Percentiles rank a stretch among this genome's conserved stretches.
Conservation (phyloP, 768 basidiomycete species). For the Crepidotus variabilis region DNA sequence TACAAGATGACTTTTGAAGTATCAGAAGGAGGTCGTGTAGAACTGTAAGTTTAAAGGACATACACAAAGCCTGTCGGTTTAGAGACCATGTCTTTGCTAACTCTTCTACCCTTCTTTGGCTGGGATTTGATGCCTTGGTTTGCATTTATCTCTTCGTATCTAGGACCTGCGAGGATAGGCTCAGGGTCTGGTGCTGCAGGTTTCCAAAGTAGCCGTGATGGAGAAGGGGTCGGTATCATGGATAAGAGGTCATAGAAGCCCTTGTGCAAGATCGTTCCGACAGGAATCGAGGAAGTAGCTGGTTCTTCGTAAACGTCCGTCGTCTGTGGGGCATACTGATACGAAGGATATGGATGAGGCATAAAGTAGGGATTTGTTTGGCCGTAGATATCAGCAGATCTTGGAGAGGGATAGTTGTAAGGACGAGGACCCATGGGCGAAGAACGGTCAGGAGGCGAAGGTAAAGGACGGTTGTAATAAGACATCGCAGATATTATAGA, state of each 20-base stretch:
- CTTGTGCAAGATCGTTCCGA: conserved; percentile 76
- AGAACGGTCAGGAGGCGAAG: conserved; percentile 19
- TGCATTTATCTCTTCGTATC: conserved; percentile 56
- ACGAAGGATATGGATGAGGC: conserved; percentile 39
- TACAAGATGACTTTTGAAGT: conserved; percentile 66
- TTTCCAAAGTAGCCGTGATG: conserved; percentile 64
- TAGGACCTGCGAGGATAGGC: conserved; percentile 56
- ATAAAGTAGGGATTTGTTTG: conserved; percentile 33
- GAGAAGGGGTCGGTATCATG: conserved; percentile 69
- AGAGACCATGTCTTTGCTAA: conserved; percentile 90
- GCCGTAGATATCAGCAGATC: conserved; percentile 23
- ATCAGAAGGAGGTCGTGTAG: conserved; percentile 20
- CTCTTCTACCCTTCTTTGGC: conserved; percentile 55
- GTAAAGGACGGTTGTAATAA: conserved; percentile 23
- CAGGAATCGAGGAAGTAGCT: conserved; percentile 46
- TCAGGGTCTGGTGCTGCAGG: conserved; percentile 32
- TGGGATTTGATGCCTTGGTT: conserved; percentile 28
- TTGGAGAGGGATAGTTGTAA: conserved; percentile 21
- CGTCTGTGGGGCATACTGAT: conserved; percentile 29
- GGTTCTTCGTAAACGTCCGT: conserved; percentile 38
- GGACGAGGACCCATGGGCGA: conserved; percentile 24
- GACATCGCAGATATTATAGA: conserved; percentile 1
- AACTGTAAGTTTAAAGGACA: conserved; percentile 29
- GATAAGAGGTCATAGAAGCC: conserved; percentile 88
- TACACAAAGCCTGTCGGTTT: conserved; percentile 82